Evolutionary conservation across 75 land plant genomes (phyloP).

Genomic region (Adiantum capillusveneris): DNA sequence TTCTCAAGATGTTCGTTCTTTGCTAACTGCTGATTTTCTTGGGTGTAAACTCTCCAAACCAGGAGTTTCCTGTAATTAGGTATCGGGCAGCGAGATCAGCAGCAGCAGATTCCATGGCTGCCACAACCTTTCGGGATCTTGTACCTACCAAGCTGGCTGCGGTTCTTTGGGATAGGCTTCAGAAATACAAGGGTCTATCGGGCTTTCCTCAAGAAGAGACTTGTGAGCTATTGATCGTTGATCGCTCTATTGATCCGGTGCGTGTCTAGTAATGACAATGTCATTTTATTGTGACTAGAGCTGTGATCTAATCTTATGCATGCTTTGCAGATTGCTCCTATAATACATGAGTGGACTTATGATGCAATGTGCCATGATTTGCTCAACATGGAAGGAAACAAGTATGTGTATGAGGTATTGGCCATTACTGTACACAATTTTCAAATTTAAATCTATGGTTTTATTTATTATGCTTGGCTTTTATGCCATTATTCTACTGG

Average conservation of each 20-base stretch:
- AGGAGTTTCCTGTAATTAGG: conserved; percentile 93
- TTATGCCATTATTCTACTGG: neutral
- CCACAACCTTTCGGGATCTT: conserved; percentile 68
- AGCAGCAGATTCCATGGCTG: conserved; percentile 43
- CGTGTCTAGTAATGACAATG: conserved; percentile 1
- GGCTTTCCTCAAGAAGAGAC: conserved; percentile 80
- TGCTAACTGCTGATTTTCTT: too few relatives aligned
- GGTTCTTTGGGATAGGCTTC: conserved; percentile 64
- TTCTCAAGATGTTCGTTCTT: too few relatives aligned
- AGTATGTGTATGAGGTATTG: conserved; percentile 83
- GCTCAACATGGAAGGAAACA: conserved; percentile 85
- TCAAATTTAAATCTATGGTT: too few relatives aligned
- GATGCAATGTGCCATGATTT: conserved; percentile 99
- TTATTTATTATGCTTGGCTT: neutral
- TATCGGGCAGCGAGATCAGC: conserved; percentile 79
- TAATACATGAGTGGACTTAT: conserved; percentile 99
- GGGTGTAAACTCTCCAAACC: too few relatives aligned
- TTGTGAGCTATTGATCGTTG: conserved; percentile 91
- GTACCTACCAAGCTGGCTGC: conserved; percentile 95
- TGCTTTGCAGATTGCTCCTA: conserved; percentile 71
- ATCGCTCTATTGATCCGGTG: conserved; percentile 94
- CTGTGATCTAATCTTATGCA: neutral
- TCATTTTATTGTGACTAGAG: neutral
- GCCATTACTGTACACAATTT: too few relatives aligned
- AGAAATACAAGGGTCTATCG: conserved; percentile 57